These are phyloP conservation scores for Paecilomyces sp. DNA, from an alignment of 2,329 filamentous ascomycete species.

Conservation along the genomic window DNA sequence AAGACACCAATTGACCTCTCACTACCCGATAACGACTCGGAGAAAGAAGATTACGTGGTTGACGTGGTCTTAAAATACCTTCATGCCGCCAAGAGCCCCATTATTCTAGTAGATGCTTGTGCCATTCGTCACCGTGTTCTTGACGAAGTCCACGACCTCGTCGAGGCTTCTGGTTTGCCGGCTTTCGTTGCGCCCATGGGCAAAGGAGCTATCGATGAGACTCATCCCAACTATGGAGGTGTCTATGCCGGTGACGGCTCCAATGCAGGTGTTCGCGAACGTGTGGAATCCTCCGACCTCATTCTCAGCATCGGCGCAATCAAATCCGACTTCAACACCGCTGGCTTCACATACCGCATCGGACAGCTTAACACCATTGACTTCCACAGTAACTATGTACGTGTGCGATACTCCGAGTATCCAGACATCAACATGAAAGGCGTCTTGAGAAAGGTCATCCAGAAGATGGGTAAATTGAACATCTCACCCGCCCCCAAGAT, in stretches of 20 bases:
- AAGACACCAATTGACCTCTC: slow-evolving; percentile 59
- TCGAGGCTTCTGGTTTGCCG: slow-evolving; percentile 66
- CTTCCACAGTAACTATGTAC: slow-evolving; percentile 67
- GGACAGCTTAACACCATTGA: slow-evolving; percentile 72
- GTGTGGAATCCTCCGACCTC: slow-evolving; percentile 33
- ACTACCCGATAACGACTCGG: slow-evolving; percentile 57
- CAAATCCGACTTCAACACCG: slow-evolving; percentile 42
- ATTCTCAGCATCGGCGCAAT: slow-evolving; percentile 32
- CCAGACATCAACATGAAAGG: slow-evolving; percentile 70
- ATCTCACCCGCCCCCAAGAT: slow-evolving; percentile 48
- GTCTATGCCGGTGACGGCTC: slow-evolving; percentile 76
- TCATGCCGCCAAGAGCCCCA: slow-evolving; percentile 61
- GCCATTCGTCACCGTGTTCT: slow-evolving; percentile 68
- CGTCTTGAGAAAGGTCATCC: slow-evolving; percentile 64
- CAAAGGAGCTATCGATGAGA: slow-evolving; percentile 72
- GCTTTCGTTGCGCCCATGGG: slow-evolving; percentile 82
- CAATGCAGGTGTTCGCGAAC: slow-evolving; percentile 37
- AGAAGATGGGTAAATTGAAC: slow-evolving; percentile 51
- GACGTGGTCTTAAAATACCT: slow-evolving; percentile 66
- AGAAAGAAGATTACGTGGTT: slow-evolving; percentile 69
- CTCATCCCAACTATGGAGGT: slow-evolving; percentile 64
- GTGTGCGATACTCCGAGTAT: slow-evolving; percentile 72
- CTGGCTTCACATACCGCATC: slow-evolving; percentile 73
- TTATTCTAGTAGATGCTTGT: slow-evolving; percentile 74
- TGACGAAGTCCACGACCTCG: slow-evolving; percentile 61